These are phyloP conservation scores for Musa itinerans DNA, from an alignment of 176 grass and related monocot genomes.

Conservation along the genomic window DNA sequence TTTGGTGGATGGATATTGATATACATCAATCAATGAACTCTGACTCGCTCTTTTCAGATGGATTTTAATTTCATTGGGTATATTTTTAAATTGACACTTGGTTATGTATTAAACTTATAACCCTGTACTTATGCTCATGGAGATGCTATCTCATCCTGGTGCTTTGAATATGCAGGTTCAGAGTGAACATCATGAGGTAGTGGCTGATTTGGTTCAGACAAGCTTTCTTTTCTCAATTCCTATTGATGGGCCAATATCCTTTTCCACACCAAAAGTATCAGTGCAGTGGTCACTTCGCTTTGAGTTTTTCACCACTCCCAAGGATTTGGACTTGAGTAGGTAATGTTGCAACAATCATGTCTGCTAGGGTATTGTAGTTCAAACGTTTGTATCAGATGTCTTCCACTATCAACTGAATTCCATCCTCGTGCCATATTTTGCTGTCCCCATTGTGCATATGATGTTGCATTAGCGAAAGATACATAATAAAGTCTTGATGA, in stretches of 20 bases:
- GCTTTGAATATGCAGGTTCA: conserved; percentile 42
- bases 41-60: not conserved
- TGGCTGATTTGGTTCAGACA: conserved; percentile 81
- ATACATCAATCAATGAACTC: not conserved
- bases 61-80: not conserved
- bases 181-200: conserved; percentile 90
- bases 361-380: not conserved
- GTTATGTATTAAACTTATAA: not conserved
- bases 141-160: not conserved
- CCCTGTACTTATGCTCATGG: not conserved
- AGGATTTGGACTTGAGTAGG: conserved; percentile 64
- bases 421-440: no score
- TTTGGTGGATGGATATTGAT: not conserved
- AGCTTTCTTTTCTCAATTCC: conserved; percentile 96
- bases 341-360: conserved; percentile 17
- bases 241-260: conserved; percentile 87
- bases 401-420: not conserved
- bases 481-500: no score
- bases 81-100: not conserved
- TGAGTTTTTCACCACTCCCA: conserved; percentile 82
- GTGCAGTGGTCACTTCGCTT: conserved; percentile 90
- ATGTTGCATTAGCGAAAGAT: no score
- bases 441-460: no score
- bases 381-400: not conserved
- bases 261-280: conserved; percentile 75